Evolutionary conservation across 2,329 filamentous ascomycete species (phyloP).

Genomic region (Aspergillus latus): DNA sequence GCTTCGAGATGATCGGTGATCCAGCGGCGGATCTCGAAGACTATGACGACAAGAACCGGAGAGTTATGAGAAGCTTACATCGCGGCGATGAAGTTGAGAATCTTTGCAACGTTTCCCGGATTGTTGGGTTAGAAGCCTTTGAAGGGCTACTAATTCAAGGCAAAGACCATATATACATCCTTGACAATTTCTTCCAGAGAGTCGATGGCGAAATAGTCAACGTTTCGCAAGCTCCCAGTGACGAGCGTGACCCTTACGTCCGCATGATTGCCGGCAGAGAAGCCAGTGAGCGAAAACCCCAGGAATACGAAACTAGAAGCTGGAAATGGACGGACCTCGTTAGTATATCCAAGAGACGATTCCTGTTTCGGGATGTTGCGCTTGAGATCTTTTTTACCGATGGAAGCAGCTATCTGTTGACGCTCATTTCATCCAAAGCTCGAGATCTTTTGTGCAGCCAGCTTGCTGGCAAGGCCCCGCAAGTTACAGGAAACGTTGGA

Average conservation of each 20-base stretch:
- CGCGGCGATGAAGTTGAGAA: slow-evolving; percentile 89
- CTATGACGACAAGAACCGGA: slow-evolving; percentile 96
- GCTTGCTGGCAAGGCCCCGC: slow-evolving; percentile 75
- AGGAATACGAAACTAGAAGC: slow-evolving; percentile 78
- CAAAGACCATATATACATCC: slow-evolving; percentile 86
- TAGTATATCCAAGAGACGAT: slow-evolving; percentile 92
- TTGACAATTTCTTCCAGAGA: slow-evolving; percentile 95
- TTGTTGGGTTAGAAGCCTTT: slow-evolving; percentile 87
- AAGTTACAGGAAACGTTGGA: slow-evolving; percentile 68
- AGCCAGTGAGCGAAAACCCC: slow-evolving; percentile 57
- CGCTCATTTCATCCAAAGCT: slow-evolving; percentile 69
- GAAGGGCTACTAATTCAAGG: slow-evolving; percentile 93
- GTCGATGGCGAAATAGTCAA: slow-evolving; percentile 96
- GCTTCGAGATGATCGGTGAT: slow-evolving; percentile 94
- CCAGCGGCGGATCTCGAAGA: slow-evolving; percentile 80
- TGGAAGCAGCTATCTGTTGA: slow-evolving; percentile 89
- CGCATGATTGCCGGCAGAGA: slow-evolving; percentile 85
- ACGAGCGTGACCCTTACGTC: slow-evolving; percentile 93
- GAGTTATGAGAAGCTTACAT: slow-evolving; percentile 91
- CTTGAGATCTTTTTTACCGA: slow-evolving; percentile 97
- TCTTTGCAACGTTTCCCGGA: slow-evolving; percentile 92
- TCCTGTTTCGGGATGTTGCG: slow-evolving; percentile 91
- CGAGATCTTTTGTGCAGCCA: slow-evolving; percentile 80
- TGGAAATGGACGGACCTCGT: slow-evolving; percentile 96
- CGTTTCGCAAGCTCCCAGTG: slow-evolving; percentile 85